These are phyloP conservation scores for Capsaspora owczarzaki DNA, from an alignment of 78 protist species.

Conservation along the genomic window DNA sequence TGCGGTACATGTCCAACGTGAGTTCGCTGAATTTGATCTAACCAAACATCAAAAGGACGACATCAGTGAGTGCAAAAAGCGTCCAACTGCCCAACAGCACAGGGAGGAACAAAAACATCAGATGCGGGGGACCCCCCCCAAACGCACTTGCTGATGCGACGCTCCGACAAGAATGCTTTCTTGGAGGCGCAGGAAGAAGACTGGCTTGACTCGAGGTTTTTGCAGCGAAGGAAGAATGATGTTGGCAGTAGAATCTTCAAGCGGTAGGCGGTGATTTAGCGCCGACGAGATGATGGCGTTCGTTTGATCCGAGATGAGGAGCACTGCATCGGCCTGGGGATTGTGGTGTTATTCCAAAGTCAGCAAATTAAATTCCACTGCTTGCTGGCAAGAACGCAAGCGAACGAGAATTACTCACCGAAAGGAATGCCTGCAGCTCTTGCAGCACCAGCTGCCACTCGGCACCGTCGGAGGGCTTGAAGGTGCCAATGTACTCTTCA, in stretches of 20 bases:
- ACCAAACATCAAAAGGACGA: not conserved
- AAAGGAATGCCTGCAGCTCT: not conserved
- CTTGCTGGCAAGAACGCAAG: too few relatives aligned
- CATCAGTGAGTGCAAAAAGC: not conserved
- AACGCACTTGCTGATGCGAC: not conserved
- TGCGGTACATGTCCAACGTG: not conserved
- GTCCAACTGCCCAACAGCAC: not conserved
- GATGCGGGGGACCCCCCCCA: too few relatives aligned
- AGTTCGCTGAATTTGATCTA: not conserved
- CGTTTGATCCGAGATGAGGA: too few relatives aligned
- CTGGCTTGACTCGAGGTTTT: too few relatives aligned
- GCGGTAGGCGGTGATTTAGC: too few relatives aligned
- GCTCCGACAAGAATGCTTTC: not conserved
- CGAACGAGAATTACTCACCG: not conserved
- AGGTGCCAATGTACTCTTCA: not conserved
- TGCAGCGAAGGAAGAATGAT: too few relatives aligned
- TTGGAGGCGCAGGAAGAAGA: not conserved
- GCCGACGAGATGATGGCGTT: too few relatives aligned
- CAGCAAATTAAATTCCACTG: too few relatives aligned
- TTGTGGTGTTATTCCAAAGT: too few relatives aligned
- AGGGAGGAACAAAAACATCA: not conserved
- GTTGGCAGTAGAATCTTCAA: too few relatives aligned
- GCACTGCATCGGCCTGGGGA: too few relatives aligned
- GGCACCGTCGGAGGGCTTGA: not conserved
- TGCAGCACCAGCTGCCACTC: constrained; percentile 1